These are phyloP conservation scores for Cucumis variabilis DNA, from an alignment of 331 rosid genomes.

Conservation along the genomic window DNA sequence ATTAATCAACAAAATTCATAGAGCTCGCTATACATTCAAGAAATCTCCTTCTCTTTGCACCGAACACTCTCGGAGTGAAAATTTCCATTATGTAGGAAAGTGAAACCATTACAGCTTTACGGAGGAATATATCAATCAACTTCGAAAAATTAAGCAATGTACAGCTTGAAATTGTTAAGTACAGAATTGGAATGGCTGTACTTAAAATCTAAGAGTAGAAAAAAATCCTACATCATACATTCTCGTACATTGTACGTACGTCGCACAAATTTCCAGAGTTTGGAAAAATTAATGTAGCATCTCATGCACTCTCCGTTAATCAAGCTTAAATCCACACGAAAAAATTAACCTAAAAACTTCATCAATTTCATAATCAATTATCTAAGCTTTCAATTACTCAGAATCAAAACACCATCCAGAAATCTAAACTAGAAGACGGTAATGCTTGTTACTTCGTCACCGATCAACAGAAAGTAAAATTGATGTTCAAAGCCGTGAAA, in stretches of 20 bases:
- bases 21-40: background rate
- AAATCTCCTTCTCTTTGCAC: background rate
- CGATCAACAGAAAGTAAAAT: background rate
- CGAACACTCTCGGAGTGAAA: background rate
- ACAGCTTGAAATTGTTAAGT: conserved; percentile 9
- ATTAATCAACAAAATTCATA: background rate
- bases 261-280: background rate
- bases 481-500: background rate
- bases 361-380: background rate
- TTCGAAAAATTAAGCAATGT: background rate
- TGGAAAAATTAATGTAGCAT: background rate
- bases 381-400: background rate
- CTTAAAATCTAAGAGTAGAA: background rate
- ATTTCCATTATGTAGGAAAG: background rate
- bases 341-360: background rate
- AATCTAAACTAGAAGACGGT: background rate
- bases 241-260: background rate
- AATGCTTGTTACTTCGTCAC: background rate
- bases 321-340: background rate
- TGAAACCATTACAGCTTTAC: background rate
- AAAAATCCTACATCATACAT: conserved; percentile 1
- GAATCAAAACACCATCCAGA: background rate
- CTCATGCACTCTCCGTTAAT: background rate
- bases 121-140: background rate
- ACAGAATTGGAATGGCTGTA: background rate